Evolutionary conservation across 495 filamentous ascomycete species (phyloP), one percentile per base, ranked within the genome.

Genomic region (Glarea lozoyensis): DNA sequence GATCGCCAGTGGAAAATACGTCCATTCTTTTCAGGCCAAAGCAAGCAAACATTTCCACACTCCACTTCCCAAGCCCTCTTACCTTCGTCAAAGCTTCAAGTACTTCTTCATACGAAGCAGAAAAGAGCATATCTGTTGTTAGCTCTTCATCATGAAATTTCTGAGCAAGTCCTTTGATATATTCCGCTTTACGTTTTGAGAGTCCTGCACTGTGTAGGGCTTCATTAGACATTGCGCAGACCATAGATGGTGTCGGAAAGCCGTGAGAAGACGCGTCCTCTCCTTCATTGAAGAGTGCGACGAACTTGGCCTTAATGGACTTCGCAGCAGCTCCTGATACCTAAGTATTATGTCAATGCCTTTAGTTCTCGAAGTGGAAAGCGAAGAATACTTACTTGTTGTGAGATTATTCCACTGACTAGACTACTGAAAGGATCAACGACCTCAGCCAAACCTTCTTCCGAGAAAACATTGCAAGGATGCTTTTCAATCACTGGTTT

Each of bases 31-130:
- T 95, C 33, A 97, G 64, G 10, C 74, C 82, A 61, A 97, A 97
- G 57, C 82, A 84, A 46, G 88, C 82, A 65, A 98, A 98, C 90
- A 96, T 97, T 69, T 95, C 89, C 16, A 90, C 92, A 40, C 81
- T 87, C 92, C 93, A 97, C 47, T 65, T 69, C 2, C 92, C 92
- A 38, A 98, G 61, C 3, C 92, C 92, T 24, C 89, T 69, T 23
- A 98, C 88, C 15, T 84, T 83, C n/a, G 76, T 83, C 46, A 98
- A 63, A 54, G 72, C 81, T 63, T 83, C 73, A 23, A 96, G 58
- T 10, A 98, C 65, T 52, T 94, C 88, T 38, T 93, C 88, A 63
- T 98, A 87, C 31, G 75, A 74, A 5, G 86, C 88, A 22, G 73
- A 68, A 25, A 81, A 70, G 13, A 98, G 70, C 66, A 89, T 78